phyloP scores from a whole-genome alignment of 1,284 basidiomycete species.

The Thelephora terrestris region DNA sequence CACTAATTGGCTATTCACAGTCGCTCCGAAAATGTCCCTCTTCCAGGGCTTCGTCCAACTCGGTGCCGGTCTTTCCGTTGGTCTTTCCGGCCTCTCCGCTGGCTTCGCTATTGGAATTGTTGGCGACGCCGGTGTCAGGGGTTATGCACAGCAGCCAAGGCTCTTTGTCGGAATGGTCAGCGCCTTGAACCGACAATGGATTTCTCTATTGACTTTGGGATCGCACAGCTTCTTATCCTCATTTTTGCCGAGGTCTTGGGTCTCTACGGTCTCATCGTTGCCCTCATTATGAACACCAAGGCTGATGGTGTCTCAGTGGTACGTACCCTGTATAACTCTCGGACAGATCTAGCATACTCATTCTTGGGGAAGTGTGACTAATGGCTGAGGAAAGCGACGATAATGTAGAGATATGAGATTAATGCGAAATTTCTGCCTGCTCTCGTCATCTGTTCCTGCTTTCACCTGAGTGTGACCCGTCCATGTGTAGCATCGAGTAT shows the following conservation, averaged over 20 bases:
- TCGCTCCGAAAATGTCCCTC: constrained; percentile 47
- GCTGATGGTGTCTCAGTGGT: constrained; percentile 15
- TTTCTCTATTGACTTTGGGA: neutral
- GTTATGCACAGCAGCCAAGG: constrained; percentile 85
- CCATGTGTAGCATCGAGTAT: no score
- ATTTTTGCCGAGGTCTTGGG: constrained; percentile 84
- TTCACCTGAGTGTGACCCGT: no score
- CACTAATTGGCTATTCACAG: constrained; percentile 20
- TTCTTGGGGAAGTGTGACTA: no score
- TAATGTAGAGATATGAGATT: no score
- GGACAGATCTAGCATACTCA: no score
- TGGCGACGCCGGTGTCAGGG: constrained; percentile 89
- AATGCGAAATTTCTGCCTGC: no score
- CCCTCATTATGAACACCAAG: constrained; percentile 80
- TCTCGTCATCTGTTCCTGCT: no score
- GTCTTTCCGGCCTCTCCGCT: constrained; percentile 82
- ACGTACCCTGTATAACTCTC: neutral
- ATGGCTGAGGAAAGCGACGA: no score
- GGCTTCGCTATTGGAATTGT: constrained; percentile 94
- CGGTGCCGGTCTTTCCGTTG: constrained; percentile 82
- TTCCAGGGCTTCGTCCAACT: constrained; percentile 85
- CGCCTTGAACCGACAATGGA: constrained; percentile 5
- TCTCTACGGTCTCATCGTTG: constrained; percentile 80
- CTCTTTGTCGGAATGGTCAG: constrained; percentile 82
- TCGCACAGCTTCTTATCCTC: constrained; percentile 53